Evolutionary conservation across 2,329 filamentous ascomycete genomes (phyloP), one percentile per base, ranked within the genome.

Genomic region (Penicillium sp.): DNA sequence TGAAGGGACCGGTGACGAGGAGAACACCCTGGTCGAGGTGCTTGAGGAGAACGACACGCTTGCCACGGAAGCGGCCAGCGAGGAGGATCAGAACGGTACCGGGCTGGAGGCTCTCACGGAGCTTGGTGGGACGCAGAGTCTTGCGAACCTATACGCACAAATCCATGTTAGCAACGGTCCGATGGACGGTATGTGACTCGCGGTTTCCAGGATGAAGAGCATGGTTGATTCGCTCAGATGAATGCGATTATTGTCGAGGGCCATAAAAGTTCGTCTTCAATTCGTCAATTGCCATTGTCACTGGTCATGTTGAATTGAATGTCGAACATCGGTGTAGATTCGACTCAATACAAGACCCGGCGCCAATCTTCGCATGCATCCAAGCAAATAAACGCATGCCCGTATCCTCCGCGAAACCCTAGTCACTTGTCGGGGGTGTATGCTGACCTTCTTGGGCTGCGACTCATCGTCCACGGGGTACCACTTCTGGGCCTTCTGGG

Each of bases 31-130:
- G 89, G 72, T 88, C 81, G 71, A 98, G 90, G 77, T 86, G 83
- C 85, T 97, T 97, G 75, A 98, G 87, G 78, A 97, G 89, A 70
- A 98, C 82, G 70, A 98, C 93, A 74, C 93, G 93, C 89, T 98
- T 98, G 82, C 93, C 93, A 69, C 93, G 91, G 89, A 97, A 98
- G 72, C 93, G 93, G 70, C 93, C 93, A 75, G 93, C 93, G 73
- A 98, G 89, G 74, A 98, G 89, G 78, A 98, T 98, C 73, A 98
- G 87, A 73, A 98, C 82, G 74, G 89, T 87, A 71, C 93, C 93
- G 72, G 93, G 91, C 77, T 89, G 81, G 71, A 98, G 90, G 64
- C 88, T 86, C 71, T 86, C 77, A 73, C 93, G 89, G 68, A 89
- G 83, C 77, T 89, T 84, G 77, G 89, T 86, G 68, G 89, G 80